Percentiles rank a stretch among this genome's conserved stretches.
Evolutionary conservation across 2,329 filamentous ascomycete genomes (phyloP).

Genomic region (Parastagonospora nodorum): DNA sequence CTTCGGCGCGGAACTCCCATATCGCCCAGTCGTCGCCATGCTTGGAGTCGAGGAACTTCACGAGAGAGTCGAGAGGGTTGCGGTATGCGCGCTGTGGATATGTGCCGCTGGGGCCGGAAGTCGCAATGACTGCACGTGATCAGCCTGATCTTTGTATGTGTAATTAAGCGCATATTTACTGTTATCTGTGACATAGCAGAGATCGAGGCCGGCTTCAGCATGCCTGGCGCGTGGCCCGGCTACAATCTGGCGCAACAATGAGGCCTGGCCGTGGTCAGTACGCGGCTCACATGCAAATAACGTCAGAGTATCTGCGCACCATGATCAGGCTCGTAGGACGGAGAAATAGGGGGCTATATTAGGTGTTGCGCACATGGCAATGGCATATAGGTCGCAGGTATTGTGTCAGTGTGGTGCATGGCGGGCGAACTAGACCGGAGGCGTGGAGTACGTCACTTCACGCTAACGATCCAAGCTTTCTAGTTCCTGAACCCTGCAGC

Average conservation of each 20-base stretch:
- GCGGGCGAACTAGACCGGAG: neutral
- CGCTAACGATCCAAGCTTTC: conserved; percentile 1
- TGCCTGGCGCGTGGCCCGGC: conserved; percentile 84
- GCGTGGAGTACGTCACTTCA: neutral
- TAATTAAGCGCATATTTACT: conserved; percentile 57
- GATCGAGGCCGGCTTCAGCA: conserved; percentile 84
- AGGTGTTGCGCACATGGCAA: neutral
- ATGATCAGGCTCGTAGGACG: conserved; percentile 5
- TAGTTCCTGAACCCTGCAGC: neutral
- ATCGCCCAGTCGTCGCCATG: conserved; percentile 85
- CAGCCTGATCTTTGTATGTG: conserved; percentile 39
- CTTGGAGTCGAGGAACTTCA: conserved; percentile 83
- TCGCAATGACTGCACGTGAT: conserved; percentile 61
- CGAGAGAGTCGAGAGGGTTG: conserved; percentile 85
- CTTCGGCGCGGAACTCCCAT: conserved; percentile 97
- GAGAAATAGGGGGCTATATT: neutral
- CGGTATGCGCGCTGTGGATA: conserved; percentile 93
- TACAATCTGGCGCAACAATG: conserved; percentile 84
- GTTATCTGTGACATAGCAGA: conserved; percentile 92
- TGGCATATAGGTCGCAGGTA: neutral
- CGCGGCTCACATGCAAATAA: neutral
- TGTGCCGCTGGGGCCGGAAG: conserved; percentile 85
- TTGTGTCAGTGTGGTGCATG: neutral
- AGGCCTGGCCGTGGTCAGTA: conserved; percentile 29
- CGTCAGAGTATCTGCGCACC: conserved; percentile 5